phyloP scores from a whole-genome alignment of 2,329 filamentous ascomycete genomes.

The Ascochyta pisi region DNA sequence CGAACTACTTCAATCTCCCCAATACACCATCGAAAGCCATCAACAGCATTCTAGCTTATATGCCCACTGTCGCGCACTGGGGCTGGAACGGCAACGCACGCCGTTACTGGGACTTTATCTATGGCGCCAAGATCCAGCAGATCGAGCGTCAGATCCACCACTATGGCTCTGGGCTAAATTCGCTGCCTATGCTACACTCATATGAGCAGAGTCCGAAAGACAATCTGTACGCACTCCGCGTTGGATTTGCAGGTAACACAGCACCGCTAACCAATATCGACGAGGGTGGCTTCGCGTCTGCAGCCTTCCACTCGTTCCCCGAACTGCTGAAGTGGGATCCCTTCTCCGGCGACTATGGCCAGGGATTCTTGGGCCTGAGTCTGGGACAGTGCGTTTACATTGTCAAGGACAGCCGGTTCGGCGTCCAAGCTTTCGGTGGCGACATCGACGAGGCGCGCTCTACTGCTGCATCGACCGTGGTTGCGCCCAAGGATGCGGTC shows the following conservation, averaged over 20 bases:
- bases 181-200: conserved; percentile 60
- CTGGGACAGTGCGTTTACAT: conserved; percentile 61
- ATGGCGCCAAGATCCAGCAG: conserved; percentile 51
- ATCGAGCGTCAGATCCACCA: conserved; percentile 64
- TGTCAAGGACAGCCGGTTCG: conserved; percentile 53
- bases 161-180: conserved; percentile 66
- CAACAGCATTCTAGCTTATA: conserved; percentile 63
- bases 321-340: conserved; percentile 64
- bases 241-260: conserved; percentile 62
- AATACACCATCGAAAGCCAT: conserved; percentile 60
- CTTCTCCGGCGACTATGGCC: conserved; percentile 65
- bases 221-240: conserved; percentile 57
- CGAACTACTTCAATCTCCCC: conserved; percentile 60
- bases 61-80: conserved; percentile 66
- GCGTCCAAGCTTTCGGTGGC: conserved; percentile 60
- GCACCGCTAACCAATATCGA: conserved; percentile 65
- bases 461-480: conserved; percentile 34
- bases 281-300: conserved; percentile 60
- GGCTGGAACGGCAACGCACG: conserved; percentile 68
- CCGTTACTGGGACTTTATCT: conserved; percentile 67
- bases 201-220: conserved; percentile 58
- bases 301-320: conserved; percentile 65
- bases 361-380: conserved; percentile 60
- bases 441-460: conserved; percentile 38
- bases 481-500: conserved; percentile 57